Base-by-base conservation (phyloP, 306 rosid species). In the Benincasa hispida region DNA sequence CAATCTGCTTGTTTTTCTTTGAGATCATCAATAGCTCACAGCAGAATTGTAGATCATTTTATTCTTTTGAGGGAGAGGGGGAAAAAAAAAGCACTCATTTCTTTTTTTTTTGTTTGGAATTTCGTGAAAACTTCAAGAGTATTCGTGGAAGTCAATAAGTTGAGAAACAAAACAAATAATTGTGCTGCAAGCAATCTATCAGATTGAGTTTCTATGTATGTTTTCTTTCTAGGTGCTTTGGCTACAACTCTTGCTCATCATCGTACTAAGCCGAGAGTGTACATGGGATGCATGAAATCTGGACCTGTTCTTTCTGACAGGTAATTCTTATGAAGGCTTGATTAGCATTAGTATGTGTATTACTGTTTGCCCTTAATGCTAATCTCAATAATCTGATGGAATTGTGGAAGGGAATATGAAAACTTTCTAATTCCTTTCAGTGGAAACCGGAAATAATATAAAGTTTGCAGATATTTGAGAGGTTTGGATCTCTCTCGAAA, bases 231-330 rank as follows among this genome's bases (percentile, higher is more conserved):
- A 74, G 77, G 77, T 54, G 62, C 39, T 10, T 30, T 74, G 19
- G 77, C 62, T 9, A 50, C 77, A 28, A 74, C 48, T 30, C 62
- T 74, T n/a, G 48, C 77, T 8, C n/a, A 2, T 18, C 77, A 74
- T 74, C 60, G 77, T 28, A 13, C 61, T 10, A 53, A 51, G 48
- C 63, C 77, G 10, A 51, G 77, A 30, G 77, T 74, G 18, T 74
- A 74, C 32, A 0, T 74, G 48, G 77, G 77, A 5, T 74, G 77
- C 13, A 74, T 74, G 77, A 74, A 74, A 54, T 74, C 63, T 30
- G 77, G 63, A 74, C 77, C 77, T 10, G 77, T 74, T 74, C 77
- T 74, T 30, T 8, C 63, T 30, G 22, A 74, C 45, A 19, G 30
- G 63, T 74, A 74, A 53, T 32, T 70, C 15, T 70, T 42, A 45